Percentiles rank a stretch among this genome's conserved stretches.
Evolutionary conservation across 371 early-diverging fungal genomes (phyloP).

Genomic region (Lichtheimia corymbifera): DNA sequence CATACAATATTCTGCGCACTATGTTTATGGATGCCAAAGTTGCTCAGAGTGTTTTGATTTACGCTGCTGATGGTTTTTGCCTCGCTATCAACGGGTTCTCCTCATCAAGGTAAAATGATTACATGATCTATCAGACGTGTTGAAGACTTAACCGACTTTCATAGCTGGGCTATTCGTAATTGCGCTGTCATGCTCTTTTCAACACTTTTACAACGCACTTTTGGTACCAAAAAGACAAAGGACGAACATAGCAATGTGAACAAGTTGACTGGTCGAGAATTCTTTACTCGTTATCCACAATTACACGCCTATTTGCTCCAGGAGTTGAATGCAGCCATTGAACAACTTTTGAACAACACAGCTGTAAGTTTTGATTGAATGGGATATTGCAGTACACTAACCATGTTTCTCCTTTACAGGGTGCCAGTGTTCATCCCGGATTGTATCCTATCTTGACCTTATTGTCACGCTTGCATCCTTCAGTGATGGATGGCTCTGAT

Average conservation of each 20-base stretch:
- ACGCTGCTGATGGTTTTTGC: conserved; percentile 74
- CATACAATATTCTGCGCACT: conserved; percentile 83
- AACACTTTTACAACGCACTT: conserved; percentile 76
- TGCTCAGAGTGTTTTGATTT: conserved; percentile 70
- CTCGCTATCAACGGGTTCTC: conserved; percentile 81
- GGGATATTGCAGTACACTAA: neutral
- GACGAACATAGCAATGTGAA: conserved; percentile 76
- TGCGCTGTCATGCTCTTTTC: conserved; percentile 93
- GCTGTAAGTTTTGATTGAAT: conserved; percentile 13
- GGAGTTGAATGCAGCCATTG: conserved; percentile 68
- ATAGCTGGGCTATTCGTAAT: conserved; percentile 91
- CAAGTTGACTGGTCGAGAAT: conserved; percentile 85
- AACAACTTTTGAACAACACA: conserved; percentile 49
- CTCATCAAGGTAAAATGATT: conserved; percentile 56
- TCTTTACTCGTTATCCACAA: conserved; percentile 85
- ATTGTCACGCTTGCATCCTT: conserved; percentile 78
- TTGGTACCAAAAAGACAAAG: conserved; percentile 78
- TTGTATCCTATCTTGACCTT: conserved; percentile 79
- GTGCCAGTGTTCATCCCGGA: conserved; percentile 67
- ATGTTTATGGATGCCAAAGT: conserved; percentile 83
- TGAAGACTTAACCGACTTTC: neutral
- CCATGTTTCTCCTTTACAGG: neutral
- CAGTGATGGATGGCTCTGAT: conserved; percentile 54
- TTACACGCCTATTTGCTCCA: conserved; percentile 77
- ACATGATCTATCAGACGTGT: neutral